Base-by-base conservation (phyloP, 768 basidiomycete genomes). In the Lactifluus rugatus region DNA sequence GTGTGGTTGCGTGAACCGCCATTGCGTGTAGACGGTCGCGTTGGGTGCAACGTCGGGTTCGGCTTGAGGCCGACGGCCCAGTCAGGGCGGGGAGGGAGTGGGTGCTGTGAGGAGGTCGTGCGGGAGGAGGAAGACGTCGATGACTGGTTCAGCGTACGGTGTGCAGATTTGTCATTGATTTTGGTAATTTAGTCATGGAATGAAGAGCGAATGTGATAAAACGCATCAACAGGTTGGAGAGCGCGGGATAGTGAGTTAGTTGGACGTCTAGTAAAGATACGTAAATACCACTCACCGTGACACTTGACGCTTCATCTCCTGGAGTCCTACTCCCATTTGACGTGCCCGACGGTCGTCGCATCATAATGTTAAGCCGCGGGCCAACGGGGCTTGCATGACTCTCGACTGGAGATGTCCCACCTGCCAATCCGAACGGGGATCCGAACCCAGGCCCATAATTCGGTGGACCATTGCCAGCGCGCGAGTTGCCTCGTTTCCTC, bases 21-120 rank as follows among this genome's bases (percentile, higher is more conserved):
- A 66, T 82, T 79, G 10, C 82, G 77, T 23, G 71, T 58, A 14
- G 68, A 58, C 26, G 56, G 36, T 26, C 73, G 73, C 1, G 78
- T 71, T 31, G 77, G 47, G 62, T 86, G 80, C 26, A 87, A 70
- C 13, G 81, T 86, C 28, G 84, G 83, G 59, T 88, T 84, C 0
- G 88, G 81, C 68, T 85, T 89, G 34, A 92, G 75, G 16, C 88
- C 88, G 4, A 92, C 87, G 17, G 90, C 89, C 90, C 91, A 93
- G 68, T 93, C 90, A 41, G 90, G 90, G 57, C 90, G 78, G 2
- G 88, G 74, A 3, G 90, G 90, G 39, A 93, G 76, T 14, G 89
- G 90, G 56, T 84, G 82, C 62, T 72, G 89, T 77, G 85, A 87
- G 3, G 88, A 88, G 5, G 85, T 75, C 1, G 79, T 81, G 34